Evolutionary conservation across 768 basidiomycete genomes (phyloP).

Genomic region (Daedalea quercina): DNA sequence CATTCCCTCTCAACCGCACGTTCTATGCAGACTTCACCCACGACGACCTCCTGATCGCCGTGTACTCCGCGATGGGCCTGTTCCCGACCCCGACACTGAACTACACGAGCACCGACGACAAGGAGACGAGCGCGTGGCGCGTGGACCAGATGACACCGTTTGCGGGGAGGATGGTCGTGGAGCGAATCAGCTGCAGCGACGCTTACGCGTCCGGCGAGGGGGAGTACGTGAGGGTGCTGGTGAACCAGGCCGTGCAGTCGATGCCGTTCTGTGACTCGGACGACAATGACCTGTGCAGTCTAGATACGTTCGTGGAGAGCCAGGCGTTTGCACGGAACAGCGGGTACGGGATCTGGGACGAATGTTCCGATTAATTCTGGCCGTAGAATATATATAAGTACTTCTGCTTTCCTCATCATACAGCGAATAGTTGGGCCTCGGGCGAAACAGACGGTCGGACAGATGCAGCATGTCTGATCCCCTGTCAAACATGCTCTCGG

Average conservation of each 20-base stretch:
- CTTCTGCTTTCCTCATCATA: too few species aligned
- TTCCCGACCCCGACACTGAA: constrained; percentile 22
- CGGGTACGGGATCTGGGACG: constrained; percentile 69
- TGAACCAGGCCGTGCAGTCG: constrained; percentile 68
- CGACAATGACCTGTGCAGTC: constrained; percentile 50
- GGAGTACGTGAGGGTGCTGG: constrained; percentile 60
- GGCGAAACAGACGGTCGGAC: too few species aligned
- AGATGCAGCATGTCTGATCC: too few species aligned
- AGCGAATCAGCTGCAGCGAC: constrained; percentile 49
- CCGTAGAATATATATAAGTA: neutral
- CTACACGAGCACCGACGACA: constrained; percentile 15
- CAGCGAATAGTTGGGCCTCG: too few species aligned
- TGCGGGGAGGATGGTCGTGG: constrained; percentile 65
- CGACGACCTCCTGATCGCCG: constrained; percentile 79
- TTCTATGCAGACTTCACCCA: constrained; percentile 81
- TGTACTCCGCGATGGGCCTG: constrained; percentile 55
- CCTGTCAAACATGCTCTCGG: too few species aligned
- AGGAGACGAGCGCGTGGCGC: constrained; percentile 36
- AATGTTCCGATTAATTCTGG: constrained; percentile 36
- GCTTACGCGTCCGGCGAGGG: constrained; percentile 13
- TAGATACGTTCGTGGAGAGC: constrained; percentile 62
- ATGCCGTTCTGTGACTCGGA: constrained; percentile 51
- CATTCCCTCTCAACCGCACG: constrained; percentile 64
- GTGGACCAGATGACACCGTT: constrained; percentile 66
- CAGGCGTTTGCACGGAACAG: constrained; percentile 62